These are phyloP conservation scores for Calocybe gambosa DNA, from an alignment of 1,284 basidiomycete species.

Conservation along the genomic window DNA sequence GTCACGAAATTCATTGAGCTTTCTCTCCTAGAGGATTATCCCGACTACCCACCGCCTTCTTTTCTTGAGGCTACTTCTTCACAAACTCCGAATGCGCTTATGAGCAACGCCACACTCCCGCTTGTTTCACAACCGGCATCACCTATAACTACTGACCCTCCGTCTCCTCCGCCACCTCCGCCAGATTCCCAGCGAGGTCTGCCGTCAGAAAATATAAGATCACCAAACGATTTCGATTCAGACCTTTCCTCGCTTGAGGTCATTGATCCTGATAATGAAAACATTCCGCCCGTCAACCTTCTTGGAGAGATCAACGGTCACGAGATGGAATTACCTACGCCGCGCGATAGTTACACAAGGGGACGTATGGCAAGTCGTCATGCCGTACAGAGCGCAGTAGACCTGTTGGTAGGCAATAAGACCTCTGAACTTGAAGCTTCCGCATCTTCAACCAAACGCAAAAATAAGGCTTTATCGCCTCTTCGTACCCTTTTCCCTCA, in stretches of 20 bases:
- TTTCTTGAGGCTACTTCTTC: conserved; percentile 48
- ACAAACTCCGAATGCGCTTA: conserved; percentile 22
- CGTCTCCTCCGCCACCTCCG: conserved; percentile 1
- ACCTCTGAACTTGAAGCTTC: conserved; percentile 12
- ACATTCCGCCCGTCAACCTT: conserved; percentile 8
- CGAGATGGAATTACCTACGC: conserved; percentile 24
- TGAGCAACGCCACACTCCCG: conserved; percentile 26
- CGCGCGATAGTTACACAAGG: conserved; percentile 11
- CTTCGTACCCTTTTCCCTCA: conserved; percentile 36
- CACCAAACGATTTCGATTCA: conserved; percentile 23
- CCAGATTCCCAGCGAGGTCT: conserved; percentile 1
- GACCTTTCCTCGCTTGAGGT: conserved; percentile 32
- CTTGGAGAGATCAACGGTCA: conserved; percentile 22
- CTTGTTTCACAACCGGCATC: conserved; percentile 14
- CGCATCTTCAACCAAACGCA: conserved; percentile 23
- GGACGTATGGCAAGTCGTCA: conserved; percentile 17
- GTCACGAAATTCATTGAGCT: conserved; percentile 1
- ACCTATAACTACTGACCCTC: neutral
- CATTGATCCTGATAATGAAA: conserved; percentile 24
- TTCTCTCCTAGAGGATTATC: conserved; percentile 27
- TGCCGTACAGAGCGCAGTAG: conserved; percentile 15
- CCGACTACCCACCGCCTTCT: conserved; percentile 53
- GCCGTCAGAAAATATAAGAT: neutral
- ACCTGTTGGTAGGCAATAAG: conserved; percentile 14
- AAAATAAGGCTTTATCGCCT: conserved; percentile 35